Evolutionary conservation across 805 yeast species (phyloP), one percentile per base, ranked within the genome.

Genomic region (Yarrowia osloensis): DNA sequence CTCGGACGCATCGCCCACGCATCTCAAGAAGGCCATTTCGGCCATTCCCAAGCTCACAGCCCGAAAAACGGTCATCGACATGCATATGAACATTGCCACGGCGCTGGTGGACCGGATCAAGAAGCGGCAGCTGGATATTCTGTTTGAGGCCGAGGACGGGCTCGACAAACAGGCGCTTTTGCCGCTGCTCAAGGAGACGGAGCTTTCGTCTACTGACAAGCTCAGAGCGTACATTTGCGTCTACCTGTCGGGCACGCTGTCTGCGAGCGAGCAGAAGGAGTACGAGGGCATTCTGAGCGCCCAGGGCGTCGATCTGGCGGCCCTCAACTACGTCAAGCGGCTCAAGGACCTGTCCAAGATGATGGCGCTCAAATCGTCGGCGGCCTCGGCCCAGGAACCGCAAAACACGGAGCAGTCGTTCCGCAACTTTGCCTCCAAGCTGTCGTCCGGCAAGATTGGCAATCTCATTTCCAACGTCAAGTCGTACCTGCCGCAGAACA

Each of bases 31-130:
- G 42, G 98, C 97, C 11, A 92, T 95, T 49, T 92, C 92, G 61
- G 92, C 91, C 37, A 82, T 95, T 67, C 99, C 99, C 3, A 97
- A 92, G 76, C 81, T 95, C 69, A 91, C 98, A 0, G 90, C 91
- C 7, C 85, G 96, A 72, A 95, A 95, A 76, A 82, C 86, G 65
- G 86, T 91, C 35, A 88, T 95, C 72, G 99, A 95, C 79, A 90
- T 91, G 88, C 99, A 95, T 78, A 94, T 95, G 97, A 92, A 91
- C 73, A 93, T 95, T 28, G 85, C 96, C 69, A 90, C 97, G 11
- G 85, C 92, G 21, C 80, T 95, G 65, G 83, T 95, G 68, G 86
- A 88, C 74, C 91, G 92, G 71, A 81, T 95, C 69, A 95, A 94
- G 73, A 87, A 88, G n/a, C 89, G 94, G 70, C 88, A 88, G 19